Conservation (phyloP, 192 early-diverging fungal genomes). For the Backusella circina region DNA sequence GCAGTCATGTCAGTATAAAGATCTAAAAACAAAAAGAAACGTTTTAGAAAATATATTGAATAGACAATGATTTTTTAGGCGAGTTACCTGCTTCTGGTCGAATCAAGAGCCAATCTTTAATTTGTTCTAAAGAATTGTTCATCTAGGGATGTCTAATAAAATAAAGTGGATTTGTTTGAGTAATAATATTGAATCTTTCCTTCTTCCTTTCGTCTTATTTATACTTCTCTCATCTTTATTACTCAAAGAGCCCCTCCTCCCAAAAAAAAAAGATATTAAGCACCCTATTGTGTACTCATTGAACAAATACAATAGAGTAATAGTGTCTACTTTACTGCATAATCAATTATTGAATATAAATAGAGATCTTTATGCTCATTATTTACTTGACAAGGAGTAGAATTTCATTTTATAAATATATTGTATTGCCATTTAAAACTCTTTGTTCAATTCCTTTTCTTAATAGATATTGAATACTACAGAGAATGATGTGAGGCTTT, state of each 20-base stretch:
- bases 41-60: background rate
- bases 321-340: background rate
- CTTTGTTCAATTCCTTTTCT: background rate
- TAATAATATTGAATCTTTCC: background rate
- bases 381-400: too few relatives aligned
- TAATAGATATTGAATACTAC: too few relatives aligned
- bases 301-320: background rate
- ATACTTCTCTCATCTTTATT: background rate
- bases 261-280: background rate
- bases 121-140: background rate
- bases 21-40: background rate
- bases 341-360: background rate
- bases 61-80: background rate
- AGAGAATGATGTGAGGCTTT: background rate
- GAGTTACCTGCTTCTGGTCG: background rate
- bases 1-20: background rate
- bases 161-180: background rate
- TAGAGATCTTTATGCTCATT: background rate
- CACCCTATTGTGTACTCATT: background rate
- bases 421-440: background rate
- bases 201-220: background rate
- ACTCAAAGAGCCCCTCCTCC: background rate
- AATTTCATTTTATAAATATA: background rate
- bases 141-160: background rate
- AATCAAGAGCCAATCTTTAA: background rate